phyloP scores from a whole-genome alignment of 345 rosid genomes.

The Syzygium oleosum region DNA sequence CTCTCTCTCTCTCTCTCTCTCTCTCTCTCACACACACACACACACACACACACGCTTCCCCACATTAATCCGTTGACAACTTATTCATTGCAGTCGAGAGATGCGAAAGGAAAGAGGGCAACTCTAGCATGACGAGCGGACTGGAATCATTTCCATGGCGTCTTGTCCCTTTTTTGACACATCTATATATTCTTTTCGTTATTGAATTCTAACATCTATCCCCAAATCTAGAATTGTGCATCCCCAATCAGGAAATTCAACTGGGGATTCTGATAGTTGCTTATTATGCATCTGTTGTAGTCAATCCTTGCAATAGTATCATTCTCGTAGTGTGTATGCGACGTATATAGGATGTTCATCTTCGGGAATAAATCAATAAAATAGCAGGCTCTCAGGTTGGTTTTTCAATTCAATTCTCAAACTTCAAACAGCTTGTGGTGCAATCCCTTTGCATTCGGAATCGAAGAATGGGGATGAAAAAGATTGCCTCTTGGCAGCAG shows the following conservation, averaged over 20 bases:
- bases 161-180: neutral
- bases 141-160: neutral
- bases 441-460: neutral
- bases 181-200: neutral
- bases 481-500: neutral
- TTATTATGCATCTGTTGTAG: neutral
- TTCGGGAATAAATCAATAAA: neutral
- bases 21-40: fast-evolving
- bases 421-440: neutral
- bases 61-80: neutral
- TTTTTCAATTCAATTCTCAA: neutral
- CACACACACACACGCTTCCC: no score
- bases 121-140: constrained; percentile 46
- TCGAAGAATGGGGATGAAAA: neutral
- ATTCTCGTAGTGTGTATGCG: neutral
- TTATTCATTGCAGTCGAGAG: constrained; percentile 25
- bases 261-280: neutral
- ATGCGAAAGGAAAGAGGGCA: constrained; percentile 77
- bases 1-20: neutral
- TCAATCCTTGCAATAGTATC: neutral
- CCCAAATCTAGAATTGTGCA: neutral
- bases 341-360: neutral
- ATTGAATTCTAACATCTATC: neutral
- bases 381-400: neutral
- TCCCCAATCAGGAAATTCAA: neutral